Conservation (phyloP, 768 basidiomycete species). For the Auricularia sp. region DNA sequence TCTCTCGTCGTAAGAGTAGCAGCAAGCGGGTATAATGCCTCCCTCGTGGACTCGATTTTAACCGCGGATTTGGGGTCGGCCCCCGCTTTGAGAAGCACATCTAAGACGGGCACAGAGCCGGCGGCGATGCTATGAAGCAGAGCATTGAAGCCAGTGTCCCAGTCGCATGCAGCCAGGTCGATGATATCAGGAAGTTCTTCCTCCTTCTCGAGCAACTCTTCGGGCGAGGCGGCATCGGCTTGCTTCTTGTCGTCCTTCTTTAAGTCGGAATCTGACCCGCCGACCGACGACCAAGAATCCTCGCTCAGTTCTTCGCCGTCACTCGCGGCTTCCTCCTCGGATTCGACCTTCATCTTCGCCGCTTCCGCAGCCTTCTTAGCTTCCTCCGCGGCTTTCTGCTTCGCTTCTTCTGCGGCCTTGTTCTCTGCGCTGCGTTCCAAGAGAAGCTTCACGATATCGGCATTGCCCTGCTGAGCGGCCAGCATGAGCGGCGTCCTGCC, state of each 20-base stretch:
- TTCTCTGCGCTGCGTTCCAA: constrained; percentile 37
- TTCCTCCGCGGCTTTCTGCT: constrained; percentile 12
- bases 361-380: background rate
- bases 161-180: constrained; percentile 44
- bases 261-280: constrained; percentile 12
- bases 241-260: background rate
- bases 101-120: constrained; percentile 35
- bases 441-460: constrained; percentile 37
- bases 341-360: constrained; percentile 11
- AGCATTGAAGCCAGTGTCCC: constrained; percentile 49
- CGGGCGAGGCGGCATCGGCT: constrained; percentile 7
- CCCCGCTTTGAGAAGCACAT: constrained; percentile 37
- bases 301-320: constrained; percentile 28
- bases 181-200: constrained; percentile 44
- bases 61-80: constrained; percentile 34
- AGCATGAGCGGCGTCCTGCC: constrained; percentile 48
- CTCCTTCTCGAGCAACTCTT: constrained; percentile 37
- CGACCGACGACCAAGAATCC: constrained; percentile 40
- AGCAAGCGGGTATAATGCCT: constrained; percentile 20
- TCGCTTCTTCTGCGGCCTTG: constrained; percentile 17
- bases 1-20: constrained; percentile 19
- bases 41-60: constrained; percentile 18
- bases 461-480: constrained; percentile 39
- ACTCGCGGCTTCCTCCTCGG: constrained; percentile 14
- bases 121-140: constrained; percentile 42